A percentile compares a stretch with the other conserved stretches of the same genome.
Evolutionary conservation across 192 early-diverging fungal genomes (phyloP).

Genomic region (Obelidium mucronatum): DNA sequence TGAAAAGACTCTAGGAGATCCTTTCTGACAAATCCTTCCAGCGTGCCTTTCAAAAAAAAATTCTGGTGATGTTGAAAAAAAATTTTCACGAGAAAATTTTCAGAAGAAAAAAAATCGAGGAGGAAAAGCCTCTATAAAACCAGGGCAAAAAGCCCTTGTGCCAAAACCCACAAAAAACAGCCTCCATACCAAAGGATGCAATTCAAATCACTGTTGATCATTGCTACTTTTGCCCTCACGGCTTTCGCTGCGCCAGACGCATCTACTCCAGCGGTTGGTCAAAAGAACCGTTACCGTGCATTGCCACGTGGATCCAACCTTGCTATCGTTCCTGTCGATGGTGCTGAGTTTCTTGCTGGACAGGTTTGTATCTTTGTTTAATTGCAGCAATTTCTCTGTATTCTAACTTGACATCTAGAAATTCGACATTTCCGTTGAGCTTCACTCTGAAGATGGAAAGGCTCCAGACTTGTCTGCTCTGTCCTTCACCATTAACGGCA

Average conservation of each 20-base stretch:
- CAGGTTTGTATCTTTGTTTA: slow-evolving; percentile 20
- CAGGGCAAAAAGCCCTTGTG: too few relatives aligned
- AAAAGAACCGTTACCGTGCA: slow-evolving; percentile 38
- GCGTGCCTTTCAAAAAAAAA: too few relatives aligned
- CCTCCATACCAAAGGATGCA: background rate
- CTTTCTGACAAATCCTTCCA: too few relatives aligned
- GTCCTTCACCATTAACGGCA: slow-evolving; percentile 58
- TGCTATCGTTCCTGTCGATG: slow-evolving; percentile 41
- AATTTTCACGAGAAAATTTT: too few relatives aligned
- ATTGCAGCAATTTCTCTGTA: background rate
- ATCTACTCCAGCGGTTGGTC: slow-evolving; percentile 40
- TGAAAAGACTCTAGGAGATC: too few relatives aligned
- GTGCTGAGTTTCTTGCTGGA: slow-evolving; percentile 64
- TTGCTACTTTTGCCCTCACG: slow-evolving; percentile 1
- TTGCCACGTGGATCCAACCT: slow-evolving; percentile 40
- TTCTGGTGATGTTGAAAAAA: too few relatives aligned
- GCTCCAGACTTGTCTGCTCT: slow-evolving; percentile 46
- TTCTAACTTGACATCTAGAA: slow-evolving; percentile 1
- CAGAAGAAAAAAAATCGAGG: too few relatives aligned
- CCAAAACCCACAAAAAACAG: too few relatives aligned
- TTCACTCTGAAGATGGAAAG: slow-evolving; percentile 57
- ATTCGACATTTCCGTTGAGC: slow-evolving; percentile 70
- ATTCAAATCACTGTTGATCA: background rate
- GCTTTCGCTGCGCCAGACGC: slow-evolving; percentile 21
- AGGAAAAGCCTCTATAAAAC: too few relatives aligned